Evolutionary conservation across 805 yeast species (phyloP), one percentile per base, ranked within the genome.

Genomic region (Sugiyamaella americana): DNA sequence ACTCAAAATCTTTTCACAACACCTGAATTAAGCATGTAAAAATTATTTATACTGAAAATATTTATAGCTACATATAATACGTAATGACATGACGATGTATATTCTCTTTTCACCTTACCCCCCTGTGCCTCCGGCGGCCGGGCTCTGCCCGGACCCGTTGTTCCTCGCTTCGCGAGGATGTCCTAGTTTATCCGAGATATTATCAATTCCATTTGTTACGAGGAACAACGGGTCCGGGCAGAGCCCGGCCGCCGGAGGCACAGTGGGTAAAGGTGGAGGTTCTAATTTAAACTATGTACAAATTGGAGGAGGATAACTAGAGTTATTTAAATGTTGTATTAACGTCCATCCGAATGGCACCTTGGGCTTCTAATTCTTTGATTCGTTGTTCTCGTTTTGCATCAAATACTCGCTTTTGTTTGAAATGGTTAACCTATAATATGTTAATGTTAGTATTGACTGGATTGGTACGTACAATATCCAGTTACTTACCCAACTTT

Each of bases 351-450:
- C 44, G 17, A 22, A 47, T 48, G 41, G 79, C 84, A 21, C 87
- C 87, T 52, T 80, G 79, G 17, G 76, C 79, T 59, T 83, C 87
- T 56, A 87, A 79, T 61, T 84, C 80, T 46, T 74, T 74, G 58
- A 87, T 64, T 64, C 84, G 81, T 54, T 74, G 71, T 53, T 78
- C 84, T 64, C 83, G 80, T 57, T 79, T 78, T 51, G 78, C 68
- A 56, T 87, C 96, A 49, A 79, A 82, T 35, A 80, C 83, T 56
- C 96, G 77, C 64, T 88, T 89, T 64, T 87, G 91, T 61, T 88
- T 91, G 71, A 91, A 89, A 63, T 89, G 88, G 50, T 82, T 73
- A 51, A 78, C 59, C 59, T 56, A 37, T 10, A 23, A 39, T 21
- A 37, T 21, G 36, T 6, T 42, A 16, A 22, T 43, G 5, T 3